Evolutionary conservation across 2,329 filamentous ascomycete species (phyloP), one percentile per base, ranked within the genome.

Genomic region (Tolypocladium pustulatum): DNA sequence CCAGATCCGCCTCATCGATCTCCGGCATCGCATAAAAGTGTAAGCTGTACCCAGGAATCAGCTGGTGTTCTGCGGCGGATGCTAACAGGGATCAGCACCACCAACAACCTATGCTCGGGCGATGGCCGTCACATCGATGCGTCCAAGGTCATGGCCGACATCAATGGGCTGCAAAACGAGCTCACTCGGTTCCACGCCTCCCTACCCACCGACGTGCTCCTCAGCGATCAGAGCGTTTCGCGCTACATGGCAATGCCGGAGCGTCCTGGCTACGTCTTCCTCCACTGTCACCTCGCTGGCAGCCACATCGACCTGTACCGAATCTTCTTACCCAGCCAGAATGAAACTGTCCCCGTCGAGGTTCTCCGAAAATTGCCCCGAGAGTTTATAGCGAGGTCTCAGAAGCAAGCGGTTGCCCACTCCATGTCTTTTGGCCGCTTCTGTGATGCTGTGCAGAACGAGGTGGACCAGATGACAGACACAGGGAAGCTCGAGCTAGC

Each of bases 301-400:
- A 66, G 71, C 41, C 72, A 76, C 57, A 68, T 75, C 15, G 73
- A 76, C 37, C 62, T 76, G 8, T 76, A 76, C 59, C 68, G 73
- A 13, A 73, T 75, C 58, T 68, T 71, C 17, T 63, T 76, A 8
- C 73, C 73, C 0, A 71, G 71, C 0, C 65, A 73, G 1, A 63
- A 68, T 17, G 72, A 72, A 30, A 68, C 69, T 41, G 65, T 68
- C 0, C 67, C 67, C 4, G 60, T 67, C 12, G 70, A 73, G 4
- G 62, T 75, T 9, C 63, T 72, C 5, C 66, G 65, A 34, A 69
- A 68, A 58, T 65, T 76, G 2, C 74, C 74, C 1, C 58, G 57
- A 3, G 71, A 73, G 36, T 76, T 76, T 56, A 61, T 75, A 3
- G 59, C 65, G 4, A 68, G 68, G 54, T 73, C 70, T 1, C 72